Conservation (phyloP, 306 rosid genomes). For the Quercus wislizeni region DNA sequence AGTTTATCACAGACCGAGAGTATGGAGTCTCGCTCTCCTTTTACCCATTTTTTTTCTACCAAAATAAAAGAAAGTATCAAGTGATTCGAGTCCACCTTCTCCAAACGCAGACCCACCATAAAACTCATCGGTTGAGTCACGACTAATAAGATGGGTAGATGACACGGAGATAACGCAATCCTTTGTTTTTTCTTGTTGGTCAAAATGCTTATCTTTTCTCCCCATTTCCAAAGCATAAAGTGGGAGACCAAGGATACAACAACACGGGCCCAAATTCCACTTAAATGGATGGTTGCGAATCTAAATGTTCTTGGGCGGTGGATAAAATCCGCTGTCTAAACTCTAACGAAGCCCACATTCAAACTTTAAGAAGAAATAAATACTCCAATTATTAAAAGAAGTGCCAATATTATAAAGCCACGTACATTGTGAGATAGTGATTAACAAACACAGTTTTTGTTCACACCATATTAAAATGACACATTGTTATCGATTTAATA, state of each 20-base stretch:
- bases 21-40: no score
- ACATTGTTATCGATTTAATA: no score
- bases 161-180: no score
- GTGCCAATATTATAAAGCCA: slow-evolving; percentile 2
- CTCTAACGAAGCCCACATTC: not conserved
- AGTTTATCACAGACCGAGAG: rapidly evolving
- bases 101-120: no score
- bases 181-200: not conserved
- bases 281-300: not conserved
- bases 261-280: not conserved
- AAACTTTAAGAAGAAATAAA: not conserved
- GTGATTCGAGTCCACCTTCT: no score
- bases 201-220: not conserved
- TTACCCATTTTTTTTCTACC: no score
- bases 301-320: not conserved
- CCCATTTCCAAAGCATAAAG: not conserved
- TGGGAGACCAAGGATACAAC: slow-evolving; percentile 14
- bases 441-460: not conserved
- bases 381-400: not conserved
- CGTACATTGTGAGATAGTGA: not conserved
- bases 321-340: not conserved
- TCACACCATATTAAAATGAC: no score
- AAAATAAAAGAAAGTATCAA: no score
- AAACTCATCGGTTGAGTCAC: no score
- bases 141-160: no score